Base-by-base conservation (phyloP, 495 filamentous ascomycete species). In the Barbatosphaeria neglecta region DNA sequence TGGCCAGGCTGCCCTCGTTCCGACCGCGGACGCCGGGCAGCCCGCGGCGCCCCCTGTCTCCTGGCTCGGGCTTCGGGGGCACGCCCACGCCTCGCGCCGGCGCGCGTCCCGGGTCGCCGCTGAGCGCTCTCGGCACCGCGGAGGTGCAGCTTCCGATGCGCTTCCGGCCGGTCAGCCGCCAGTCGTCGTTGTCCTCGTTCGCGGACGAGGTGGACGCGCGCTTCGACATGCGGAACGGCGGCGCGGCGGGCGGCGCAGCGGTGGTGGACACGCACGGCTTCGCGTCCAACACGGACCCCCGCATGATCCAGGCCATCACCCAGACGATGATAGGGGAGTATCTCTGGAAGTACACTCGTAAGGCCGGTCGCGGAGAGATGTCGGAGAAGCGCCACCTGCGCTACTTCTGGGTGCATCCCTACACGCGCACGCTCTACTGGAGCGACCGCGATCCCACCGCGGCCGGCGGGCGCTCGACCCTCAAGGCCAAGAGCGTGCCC, bases 321-420 rank as follows among this genome's bases (percentile, higher is more conserved):
- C 92, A 98, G 64, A 98, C 92, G 10, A 98, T 98, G 92, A 97
- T 97, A 58, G 92, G 92, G 44, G 92, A 98, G 58, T 96, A 89
- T 62, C 76, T 97, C 15, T 98, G 92, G 92, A 98, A 98, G 59
- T 98, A 98, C 64, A 97, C 90, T 1, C 83, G 93, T 50, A 93
- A 86, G 65, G 74, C 89, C 48, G 90, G 89, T 16, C 82, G 90
- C 4, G 82, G 78, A 45, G 82, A 87, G 41, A 81, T 94, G 66
- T 96, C 90, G 4, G 80, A 77, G 47, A 94, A 87, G 28, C 74
- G 92, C 38, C 92, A 98, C 60, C 80, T 86, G 27, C 82, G 92
- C 22, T 98, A 95, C 70, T 98, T 98, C 77, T 98, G 92, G 92
- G 85, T 98, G 18, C 92, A 98, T 63, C 92, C 92, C 0, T 98